Evolutionary conservation across 208 protist species (phyloP).

Genomic region (Leishmania mexicana): DNA sequence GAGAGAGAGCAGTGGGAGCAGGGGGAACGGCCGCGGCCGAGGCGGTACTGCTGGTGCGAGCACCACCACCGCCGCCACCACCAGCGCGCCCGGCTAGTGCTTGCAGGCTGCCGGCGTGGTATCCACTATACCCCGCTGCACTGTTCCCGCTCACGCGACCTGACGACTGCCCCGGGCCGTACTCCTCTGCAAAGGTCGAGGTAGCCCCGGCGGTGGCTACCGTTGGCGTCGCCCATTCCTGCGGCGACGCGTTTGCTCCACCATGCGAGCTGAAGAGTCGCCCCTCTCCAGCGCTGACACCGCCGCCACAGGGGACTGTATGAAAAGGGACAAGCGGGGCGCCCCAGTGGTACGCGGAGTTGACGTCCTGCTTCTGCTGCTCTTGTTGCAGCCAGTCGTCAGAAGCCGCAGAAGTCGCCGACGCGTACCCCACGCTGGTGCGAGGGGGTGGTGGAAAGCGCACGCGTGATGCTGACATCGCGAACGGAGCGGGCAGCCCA

Average conservation of each 20-base stretch:
- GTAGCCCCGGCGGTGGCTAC: neutral
- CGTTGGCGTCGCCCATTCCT: slow-evolving; percentile 17
- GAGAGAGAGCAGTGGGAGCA: slow-evolving; percentile 52
- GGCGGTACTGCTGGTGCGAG: neutral
- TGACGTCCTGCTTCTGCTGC: neutral
- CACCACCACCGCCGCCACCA: neutral
- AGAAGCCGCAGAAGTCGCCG: neutral
- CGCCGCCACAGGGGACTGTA: slow-evolving; percentile 8
- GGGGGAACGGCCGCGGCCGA: neutral
- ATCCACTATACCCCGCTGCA: neutral
- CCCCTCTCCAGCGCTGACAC: neutral
- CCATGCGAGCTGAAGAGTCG: neutral
- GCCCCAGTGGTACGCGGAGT: slow-evolving; percentile 15
- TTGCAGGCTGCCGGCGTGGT: neutral
- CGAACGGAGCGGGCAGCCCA: neutral
- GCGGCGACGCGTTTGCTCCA: neutral
- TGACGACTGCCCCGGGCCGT: neutral
- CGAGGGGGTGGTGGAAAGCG: neutral
- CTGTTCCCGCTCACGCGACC: neutral
- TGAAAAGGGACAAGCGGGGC: slow-evolving; percentile 24
- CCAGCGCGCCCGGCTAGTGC: neutral
- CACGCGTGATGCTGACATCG: neutral
- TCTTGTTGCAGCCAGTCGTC: neutral
- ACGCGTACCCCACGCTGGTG: neutral
- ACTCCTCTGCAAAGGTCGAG: slow-evolving; percentile 4